These are phyloP conservation scores for Flaveria sonorensis DNA, from an alignment of 129 eudicot genomes.

Conservation along the genomic window DNA sequence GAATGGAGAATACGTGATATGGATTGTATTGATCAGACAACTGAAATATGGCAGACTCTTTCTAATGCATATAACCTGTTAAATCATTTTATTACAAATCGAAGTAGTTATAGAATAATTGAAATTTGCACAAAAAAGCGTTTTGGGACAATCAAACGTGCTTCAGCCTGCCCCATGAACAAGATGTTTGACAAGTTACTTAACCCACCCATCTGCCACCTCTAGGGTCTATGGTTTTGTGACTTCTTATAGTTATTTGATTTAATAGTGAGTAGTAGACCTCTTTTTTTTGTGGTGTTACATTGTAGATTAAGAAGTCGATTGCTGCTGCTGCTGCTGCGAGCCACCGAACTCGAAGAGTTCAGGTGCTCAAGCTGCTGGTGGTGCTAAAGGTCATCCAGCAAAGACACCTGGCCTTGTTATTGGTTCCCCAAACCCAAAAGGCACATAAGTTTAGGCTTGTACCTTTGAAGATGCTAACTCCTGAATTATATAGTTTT, in stretches of 20 bases:
- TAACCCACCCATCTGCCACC: background rate
- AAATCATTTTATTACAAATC: background rate
- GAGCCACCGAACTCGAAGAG: slow-evolving; percentile 51
- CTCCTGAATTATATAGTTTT: background rate
- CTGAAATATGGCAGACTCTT: background rate
- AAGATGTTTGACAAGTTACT: background rate
- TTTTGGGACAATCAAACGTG: background rate
- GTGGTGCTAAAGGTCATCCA: slow-evolving; percentile 61
- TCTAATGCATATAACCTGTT: background rate
- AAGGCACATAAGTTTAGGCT: slow-evolving; percentile 34
- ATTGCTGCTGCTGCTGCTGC: slow-evolving; percentile 36
- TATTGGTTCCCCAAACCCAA: slow-evolving; percentile 61
- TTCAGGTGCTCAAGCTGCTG: slow-evolving; percentile 59
- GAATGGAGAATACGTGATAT: background rate
- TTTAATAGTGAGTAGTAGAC: background rate
- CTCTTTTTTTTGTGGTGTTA: background rate
- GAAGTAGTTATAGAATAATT: background rate
- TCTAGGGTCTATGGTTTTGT: background rate
- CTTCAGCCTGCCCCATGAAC: background rate
- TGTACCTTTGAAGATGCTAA: background rate
- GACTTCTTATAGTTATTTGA: background rate
- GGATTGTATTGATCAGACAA: background rate
- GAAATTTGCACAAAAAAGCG: background rate
- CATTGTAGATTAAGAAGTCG: slow-evolving; percentile 70
- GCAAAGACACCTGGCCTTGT: slow-evolving; percentile 55